Percentiles rank a stretch among this genome's conserved stretches.
These are phyloP conservation scores for Aspergillus fijiensis DNA, from an alignment of 2,329 filamentous ascomycete species.

Conservation along the genomic window DNA sequence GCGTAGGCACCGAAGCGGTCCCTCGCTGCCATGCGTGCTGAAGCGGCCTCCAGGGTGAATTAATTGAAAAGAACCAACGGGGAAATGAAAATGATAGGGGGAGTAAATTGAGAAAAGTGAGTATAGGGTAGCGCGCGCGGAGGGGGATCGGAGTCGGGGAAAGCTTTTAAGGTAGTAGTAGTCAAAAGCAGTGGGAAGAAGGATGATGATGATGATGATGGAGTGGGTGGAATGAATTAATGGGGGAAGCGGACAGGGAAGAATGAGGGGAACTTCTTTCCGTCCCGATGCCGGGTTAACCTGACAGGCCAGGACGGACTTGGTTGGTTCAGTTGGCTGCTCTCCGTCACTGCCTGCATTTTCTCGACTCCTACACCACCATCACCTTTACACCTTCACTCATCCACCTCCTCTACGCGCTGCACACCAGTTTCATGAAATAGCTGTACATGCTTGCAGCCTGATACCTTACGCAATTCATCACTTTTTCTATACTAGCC, in stretches of 20 bases:
- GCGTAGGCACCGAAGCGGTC: conserved; percentile 87
- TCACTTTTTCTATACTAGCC: too few species aligned
- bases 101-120: neutral
- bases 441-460: too few species aligned
- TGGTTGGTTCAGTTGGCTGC: too few species aligned
- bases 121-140: conserved; percentile 5
- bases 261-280: neutral
- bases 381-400: neutral
- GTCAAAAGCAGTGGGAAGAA: neutral
- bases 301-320: too few species aligned
- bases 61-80: conserved; percentile 14
- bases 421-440: too few species aligned
- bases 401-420: neutral
- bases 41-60: conserved; percentile 81
- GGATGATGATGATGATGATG: conserved; percentile 4
- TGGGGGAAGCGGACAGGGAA: neutral
- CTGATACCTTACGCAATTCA: too few species aligned
- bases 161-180: neutral
- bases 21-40: conserved; percentile 89
- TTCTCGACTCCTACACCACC: neutral
- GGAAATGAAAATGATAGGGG: conserved; percentile 5
- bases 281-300: neutral
- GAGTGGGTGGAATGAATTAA: conserved; percentile 4
- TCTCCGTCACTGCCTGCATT: neutral
- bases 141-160: neutral